Evolutionary conservation across 768 basidiomycete genomes (phyloP).

Genomic region (Tricholomella constricta): DNA sequence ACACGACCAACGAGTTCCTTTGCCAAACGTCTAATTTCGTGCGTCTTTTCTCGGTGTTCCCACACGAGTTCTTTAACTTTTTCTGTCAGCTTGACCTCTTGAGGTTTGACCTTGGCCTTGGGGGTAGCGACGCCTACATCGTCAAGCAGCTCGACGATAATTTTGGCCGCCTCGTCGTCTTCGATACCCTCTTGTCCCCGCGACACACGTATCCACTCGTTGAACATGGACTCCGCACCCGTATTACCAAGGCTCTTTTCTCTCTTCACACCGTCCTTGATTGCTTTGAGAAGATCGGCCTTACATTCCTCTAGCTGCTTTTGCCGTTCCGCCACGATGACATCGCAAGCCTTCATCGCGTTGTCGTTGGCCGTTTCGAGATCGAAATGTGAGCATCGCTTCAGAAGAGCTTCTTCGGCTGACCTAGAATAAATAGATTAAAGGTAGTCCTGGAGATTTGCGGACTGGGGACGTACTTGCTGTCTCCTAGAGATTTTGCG

Average conservation of each 20-base stretch:
- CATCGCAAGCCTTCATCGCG: conserved; percentile 91
- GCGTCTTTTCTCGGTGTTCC: conserved; percentile 86
- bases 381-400: conserved; percentile 95
- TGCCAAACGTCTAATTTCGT: conserved; percentile 78
- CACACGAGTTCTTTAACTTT: conserved; percentile 65
- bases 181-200: conserved; percentile 67
- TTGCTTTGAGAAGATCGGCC: conserved; percentile 63
- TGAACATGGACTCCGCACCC: conserved; percentile 76
- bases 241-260: conserved; percentile 68
- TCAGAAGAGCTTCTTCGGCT: conserved; percentile 90
- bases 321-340: conserved; percentile 82
- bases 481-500: conserved; percentile 83
- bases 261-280: conserved; percentile 65
- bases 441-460: not conserved
- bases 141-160: conserved; percentile 59
- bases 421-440: conserved; percentile 46
- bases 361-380: conserved; percentile 70
- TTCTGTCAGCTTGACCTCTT: conserved; percentile 57
- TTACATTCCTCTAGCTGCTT: conserved; percentile 81
- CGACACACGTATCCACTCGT: conserved; percentile 71
- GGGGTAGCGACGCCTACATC: conserved; percentile 54
- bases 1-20: conserved; percentile 91
- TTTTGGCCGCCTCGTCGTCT: conserved; percentile 73
- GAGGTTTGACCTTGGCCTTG: conserved; percentile 52
- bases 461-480: conserved; percentile 57